Conservation (phyloP, 768 basidiomycete genomes). For the Mycena belliarum region DNA sequence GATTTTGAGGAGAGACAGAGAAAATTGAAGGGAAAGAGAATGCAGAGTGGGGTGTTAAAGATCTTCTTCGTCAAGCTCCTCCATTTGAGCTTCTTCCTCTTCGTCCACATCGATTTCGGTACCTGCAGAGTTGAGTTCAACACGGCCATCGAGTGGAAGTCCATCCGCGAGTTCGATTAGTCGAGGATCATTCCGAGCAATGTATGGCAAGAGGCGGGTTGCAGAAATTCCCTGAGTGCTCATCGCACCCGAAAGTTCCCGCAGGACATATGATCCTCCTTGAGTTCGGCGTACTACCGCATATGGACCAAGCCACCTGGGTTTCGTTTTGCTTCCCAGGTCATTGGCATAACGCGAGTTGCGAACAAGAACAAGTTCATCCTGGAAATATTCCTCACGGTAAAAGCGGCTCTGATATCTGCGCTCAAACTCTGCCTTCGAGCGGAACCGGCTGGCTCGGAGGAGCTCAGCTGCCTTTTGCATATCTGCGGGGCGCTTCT, state of each 20-base stretch:
- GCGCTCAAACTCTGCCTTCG: not conserved
- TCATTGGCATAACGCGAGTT: not conserved
- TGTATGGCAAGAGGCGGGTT: not conserved
- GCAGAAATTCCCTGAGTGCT: constrained; percentile 1
- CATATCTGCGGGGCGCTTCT: constrained; percentile 1
- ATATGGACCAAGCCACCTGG: constrained; percentile 4
- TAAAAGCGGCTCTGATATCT: not conserved
- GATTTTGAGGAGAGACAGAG: too few species aligned
- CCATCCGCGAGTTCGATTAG: not conserved
- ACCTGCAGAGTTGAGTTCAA: too few species aligned
- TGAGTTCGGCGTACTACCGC: constrained; percentile 1
- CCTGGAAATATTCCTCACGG: not conserved
- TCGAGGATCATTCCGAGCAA: not conserved
- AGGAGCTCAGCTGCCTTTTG: not conserved
- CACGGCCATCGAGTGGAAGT: not conserved
- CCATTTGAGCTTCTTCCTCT: too few species aligned
- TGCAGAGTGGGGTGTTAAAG: too few species aligned
- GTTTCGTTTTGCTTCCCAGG: not conserved
- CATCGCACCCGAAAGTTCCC: not conserved
- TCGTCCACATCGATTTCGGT: too few species aligned
- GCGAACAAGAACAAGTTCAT: not conserved
- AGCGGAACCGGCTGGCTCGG: not conserved
- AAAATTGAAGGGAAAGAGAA: too few species aligned
- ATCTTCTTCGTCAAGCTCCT: too few species aligned
- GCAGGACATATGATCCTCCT: constrained; percentile 3